Percentiles rank a stretch among this genome's conserved stretches.
Evolutionary conservation across 331 rosid genomes (phyloP).

Genomic region (Dryas integrifolia): DNA sequence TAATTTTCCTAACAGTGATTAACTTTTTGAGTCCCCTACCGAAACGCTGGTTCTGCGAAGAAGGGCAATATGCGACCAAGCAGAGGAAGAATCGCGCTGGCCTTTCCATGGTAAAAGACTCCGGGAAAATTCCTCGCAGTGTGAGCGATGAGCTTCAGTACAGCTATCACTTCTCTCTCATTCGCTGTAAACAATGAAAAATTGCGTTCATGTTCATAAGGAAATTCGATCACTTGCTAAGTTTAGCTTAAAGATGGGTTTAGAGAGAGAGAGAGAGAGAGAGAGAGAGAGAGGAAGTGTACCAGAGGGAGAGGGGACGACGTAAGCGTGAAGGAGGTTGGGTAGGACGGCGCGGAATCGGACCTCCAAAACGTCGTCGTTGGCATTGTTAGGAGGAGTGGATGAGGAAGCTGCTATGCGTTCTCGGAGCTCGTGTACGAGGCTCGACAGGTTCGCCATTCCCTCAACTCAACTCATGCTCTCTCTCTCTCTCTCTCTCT

Average conservation of each 20-base stretch:
- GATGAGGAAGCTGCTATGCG: slow-evolving; percentile 72
- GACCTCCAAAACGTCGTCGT: slow-evolving; percentile 60
- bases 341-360: slow-evolving; percentile 87
- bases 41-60: slow-evolving; percentile 61
- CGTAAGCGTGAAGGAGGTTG: slow-evolving; percentile 61
- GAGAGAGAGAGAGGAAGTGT: slow-evolving; percentile 9
- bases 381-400: slow-evolving; percentile 40
- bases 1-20: background rate
- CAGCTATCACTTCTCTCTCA: slow-evolving; percentile 70
- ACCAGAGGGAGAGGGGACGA: slow-evolving; percentile 71
- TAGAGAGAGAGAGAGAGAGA: background rate
- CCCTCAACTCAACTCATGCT: background rate
- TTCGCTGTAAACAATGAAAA: slow-evolving; percentile 40
- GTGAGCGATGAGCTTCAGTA: slow-evolving; percentile 66
- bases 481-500: background rate
- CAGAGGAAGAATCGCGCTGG: slow-evolving; percentile 56
- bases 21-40: slow-evolving; percentile 32
- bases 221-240: background rate
- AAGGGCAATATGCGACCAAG: slow-evolving; percentile 77
- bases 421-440: slow-evolving; percentile 79
- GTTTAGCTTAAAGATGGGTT: background rate
- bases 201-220: background rate
- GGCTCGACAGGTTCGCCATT: slow-evolving; percentile 69
- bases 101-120: slow-evolving; percentile 65
- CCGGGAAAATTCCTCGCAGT: slow-evolving; percentile 67